Evolutionary conservation across 352 stramenopile species (phyloP), one percentile per base, ranked within the genome.

Genomic region (Globisporangium echinulatum): DNA sequence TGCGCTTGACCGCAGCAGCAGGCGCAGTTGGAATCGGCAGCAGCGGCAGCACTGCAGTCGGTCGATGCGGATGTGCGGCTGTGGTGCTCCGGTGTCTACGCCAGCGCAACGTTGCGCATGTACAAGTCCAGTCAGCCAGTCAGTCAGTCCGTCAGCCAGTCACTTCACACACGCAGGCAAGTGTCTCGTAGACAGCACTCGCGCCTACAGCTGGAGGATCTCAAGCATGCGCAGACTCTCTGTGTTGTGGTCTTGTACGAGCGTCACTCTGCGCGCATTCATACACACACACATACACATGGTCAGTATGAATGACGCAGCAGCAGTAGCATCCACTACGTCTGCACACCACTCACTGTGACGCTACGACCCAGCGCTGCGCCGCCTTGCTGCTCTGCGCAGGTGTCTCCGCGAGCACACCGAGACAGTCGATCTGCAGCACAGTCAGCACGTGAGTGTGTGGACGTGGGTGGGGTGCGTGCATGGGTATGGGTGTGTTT

Each of bases 141-240:
- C 17, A 19, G 17, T 33, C 25, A 3, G 25, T 33, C 25, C 25
- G 25, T 33, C 25, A 33, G 25, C 25, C 25, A 33, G 25, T 33
- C 25, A 33, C 25, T 33, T 33, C 25, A 33, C 25, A 33, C 25
- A 33, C 25, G 25, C 25, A 33, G 25, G 25, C 25, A 33, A 33
- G 10, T 14, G 42, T 11, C 13, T 9, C 40, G 40, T 9, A 11
- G 8, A 44, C 40, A 44, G 42, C 36, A 47, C 17, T 19, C 10
- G 17, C 4, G 68, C 75, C 10, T 73, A 90, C 80, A 87, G 47
- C 14, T 78, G 63, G 42, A 90, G 62, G 46, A 74, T 73, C 51
- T 90, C 74, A 42, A 90, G 72, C 65, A 87, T 75, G 14, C 70
- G 72, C 25, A 90, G 67, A 14, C 68, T 82, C 68, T 90, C 80